Percentiles rank a stretch among this genome's conserved stretches.
Conservation (phyloP, 2,329 filamentous ascomycete species). For the Alternaria brassicicola region DNA sequence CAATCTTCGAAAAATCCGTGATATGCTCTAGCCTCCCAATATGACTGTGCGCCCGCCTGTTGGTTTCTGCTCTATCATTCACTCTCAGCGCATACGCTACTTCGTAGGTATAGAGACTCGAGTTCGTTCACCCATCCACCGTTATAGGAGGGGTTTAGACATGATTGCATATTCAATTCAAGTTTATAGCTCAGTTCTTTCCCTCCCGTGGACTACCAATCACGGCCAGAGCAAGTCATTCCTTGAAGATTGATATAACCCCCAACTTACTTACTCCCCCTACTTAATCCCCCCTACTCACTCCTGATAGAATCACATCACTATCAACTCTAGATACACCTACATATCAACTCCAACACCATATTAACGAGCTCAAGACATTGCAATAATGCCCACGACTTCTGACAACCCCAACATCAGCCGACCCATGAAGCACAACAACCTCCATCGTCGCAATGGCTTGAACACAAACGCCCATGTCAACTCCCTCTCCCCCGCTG, state of each 20-base stretch:
- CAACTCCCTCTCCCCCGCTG: conserved; percentile 3
- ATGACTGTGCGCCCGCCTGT: neutral
- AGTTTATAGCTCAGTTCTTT: neutral
- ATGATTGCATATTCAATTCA: neutral
- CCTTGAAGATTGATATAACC: neutral
- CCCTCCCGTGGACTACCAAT: neutral
- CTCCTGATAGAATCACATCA: neutral
- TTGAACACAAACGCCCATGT: neutral
- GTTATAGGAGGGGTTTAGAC: too few relatives aligned
- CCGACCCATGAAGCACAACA: neutral
- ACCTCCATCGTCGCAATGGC: neutral
- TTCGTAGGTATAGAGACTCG: neutral
- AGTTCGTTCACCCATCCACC: neutral
- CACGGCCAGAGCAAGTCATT: neutral
- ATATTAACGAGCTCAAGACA: neutral
- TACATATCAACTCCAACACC: neutral
- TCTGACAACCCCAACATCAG: neutral
- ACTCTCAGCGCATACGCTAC: neutral
- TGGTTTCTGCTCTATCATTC: neutral
- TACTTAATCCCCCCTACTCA: neutral
- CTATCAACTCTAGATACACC: neutral
- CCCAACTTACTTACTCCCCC: neutral
- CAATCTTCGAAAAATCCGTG: neutral
- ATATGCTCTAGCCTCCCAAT: neutral
- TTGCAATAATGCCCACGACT: neutral